These are phyloP conservation scores for Ustilago tritici DNA, from an alignment of 1,284 basidiomycete species.

Conservation along the genomic window DNA sequence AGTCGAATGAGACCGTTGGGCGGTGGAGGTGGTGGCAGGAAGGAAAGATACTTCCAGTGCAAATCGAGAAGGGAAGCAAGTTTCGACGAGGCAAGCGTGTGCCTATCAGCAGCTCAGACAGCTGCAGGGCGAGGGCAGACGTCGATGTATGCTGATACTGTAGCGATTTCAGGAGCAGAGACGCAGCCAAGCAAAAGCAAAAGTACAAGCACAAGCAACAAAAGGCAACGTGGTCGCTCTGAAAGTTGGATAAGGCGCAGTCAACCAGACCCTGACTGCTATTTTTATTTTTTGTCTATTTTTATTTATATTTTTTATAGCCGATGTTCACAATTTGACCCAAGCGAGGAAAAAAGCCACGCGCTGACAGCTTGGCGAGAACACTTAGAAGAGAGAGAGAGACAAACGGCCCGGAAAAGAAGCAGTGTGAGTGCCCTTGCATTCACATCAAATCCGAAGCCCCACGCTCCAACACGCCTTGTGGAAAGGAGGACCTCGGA, in stretches of 20 bases:
- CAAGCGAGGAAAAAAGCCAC: constrained; percentile 5
- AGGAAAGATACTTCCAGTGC: not conserved
- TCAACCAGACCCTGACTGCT: constrained; percentile 5
- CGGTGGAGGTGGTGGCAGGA: not conserved
- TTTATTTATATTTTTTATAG: not conserved
- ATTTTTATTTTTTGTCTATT: not conserved
- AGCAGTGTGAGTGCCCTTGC: too few relatives aligned
- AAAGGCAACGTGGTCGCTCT: not conserved
- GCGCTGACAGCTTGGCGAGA: constrained; percentile 5
- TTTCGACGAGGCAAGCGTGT: not conserved
- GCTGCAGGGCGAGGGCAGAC: not conserved
- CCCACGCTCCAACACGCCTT: too few relatives aligned
- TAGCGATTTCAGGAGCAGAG: not conserved
- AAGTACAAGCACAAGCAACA: constrained; percentile 7
- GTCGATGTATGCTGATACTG: not conserved
- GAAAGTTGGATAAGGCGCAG: not conserved
- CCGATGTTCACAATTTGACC: not conserved
- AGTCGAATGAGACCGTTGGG: not conserved
- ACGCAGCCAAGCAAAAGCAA: constrained; percentile 7
- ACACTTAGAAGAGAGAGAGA: too few relatives aligned
- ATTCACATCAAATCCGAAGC: too few relatives aligned
- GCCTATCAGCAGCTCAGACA: not conserved
- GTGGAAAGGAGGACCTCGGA: too few relatives aligned
- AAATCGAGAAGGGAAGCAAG: not conserved
- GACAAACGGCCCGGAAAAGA: too few relatives aligned